Evolutionary conservation across 2,329 filamentous ascomycete species (phyloP).

Genomic region (Aspergillus hiratsukae): DNA sequence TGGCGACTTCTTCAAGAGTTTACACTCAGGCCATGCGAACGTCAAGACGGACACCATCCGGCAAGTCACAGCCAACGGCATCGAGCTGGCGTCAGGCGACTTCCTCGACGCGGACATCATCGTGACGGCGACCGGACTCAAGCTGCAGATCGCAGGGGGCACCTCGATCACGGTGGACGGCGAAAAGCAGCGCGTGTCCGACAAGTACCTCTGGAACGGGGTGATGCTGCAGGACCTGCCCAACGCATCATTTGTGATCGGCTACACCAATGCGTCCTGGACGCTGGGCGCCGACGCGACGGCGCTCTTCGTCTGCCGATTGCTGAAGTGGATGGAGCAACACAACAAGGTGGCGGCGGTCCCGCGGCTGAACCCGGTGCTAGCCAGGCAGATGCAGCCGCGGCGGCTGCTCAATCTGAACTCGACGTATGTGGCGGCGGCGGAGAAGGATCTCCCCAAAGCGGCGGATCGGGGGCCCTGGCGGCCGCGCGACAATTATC

Average conservation of each 20-base stretch:
- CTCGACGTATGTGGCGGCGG: conserved; percentile 39
- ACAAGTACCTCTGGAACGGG: conserved; percentile 42
- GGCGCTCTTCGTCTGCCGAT: conserved; percentile 34
- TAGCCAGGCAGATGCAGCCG: conserved; percentile 19
- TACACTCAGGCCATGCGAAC: conserved; percentile 48
- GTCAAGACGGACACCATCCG: conserved; percentile 55
- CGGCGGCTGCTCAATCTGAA: conserved; percentile 34
- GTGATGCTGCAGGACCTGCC: conserved; percentile 44
- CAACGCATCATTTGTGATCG: conserved; percentile 39
- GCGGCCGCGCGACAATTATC: conserved; percentile 36
- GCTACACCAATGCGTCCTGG: conserved; percentile 44
- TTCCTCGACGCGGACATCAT: conserved; percentile 40
- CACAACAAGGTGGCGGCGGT: conserved; percentile 22
- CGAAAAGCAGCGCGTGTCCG: conserved; percentile 24
- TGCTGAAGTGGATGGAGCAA: conserved; percentile 31
- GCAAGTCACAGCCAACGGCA: conserved; percentile 45
- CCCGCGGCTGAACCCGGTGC: conserved; percentile 21
- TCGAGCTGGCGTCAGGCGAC: conserved; percentile 45
- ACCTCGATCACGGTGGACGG: conserved; percentile 35
- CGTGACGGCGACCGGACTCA: conserved; percentile 43
- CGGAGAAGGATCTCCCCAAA: conserved; percentile 32
- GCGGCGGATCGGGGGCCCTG: conserved; percentile 39
- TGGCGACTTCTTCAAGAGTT: conserved; percentile 54
- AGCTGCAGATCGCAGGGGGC: conserved; percentile 37
- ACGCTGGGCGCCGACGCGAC: conserved; percentile 44